Evolutionary conservation across 768 basidiomycete genomes (phyloP), one percentile per base, ranked within the genome.

Genomic region (Lactarius pseudohatsudake): DNA sequence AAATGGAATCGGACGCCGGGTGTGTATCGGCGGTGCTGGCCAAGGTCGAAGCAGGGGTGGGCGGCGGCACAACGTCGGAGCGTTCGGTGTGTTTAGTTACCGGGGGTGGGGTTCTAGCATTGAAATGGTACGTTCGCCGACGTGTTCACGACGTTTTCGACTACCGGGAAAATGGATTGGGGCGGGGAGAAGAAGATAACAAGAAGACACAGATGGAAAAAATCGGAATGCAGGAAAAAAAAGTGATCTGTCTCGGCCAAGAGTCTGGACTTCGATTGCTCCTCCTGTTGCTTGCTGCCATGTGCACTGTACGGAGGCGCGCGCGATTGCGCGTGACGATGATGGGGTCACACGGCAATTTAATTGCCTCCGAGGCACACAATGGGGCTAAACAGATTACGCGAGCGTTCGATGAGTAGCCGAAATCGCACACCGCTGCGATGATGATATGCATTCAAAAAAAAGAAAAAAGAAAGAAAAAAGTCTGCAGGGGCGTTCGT

Each of bases 401-500:
- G 47, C 57, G 34, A 53, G 11, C 47, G n/a, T 26, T 61, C 36
- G 47, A 58, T 64, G 64, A 64, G 57, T 64, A 64, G 57, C 64
- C 64, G 64, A 64, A 45, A 63, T 60, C 59, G 28, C 34, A 10
- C 41, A 11, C 13, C 20, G 54, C 30, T 40, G 43, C 26, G 62
- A 57, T 57, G 62, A 64, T 58, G 38, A 15, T 53, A 13, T 26
- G 7, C 50, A 34, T 34, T 32, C 16, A 8, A 34, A 34, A 34
- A 34, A 34, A 9, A 34, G 4, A 9, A 30, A 56, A 8, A 7
- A 13, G 30, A 30, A 55, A 18, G 2, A 30, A 18, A 56, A 18
- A 20, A 1, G 5, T 13, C 30, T 56, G 30, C 30, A 53, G 5
- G 50, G 50, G 22, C 26, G 26, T 26, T 26, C 50, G 26, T 15